A percentile compares a stretch with the other conserved stretches of the same genome.
Conservation (phyloP, 2,329 filamentous ascomycete species). For the Diaporthe velutina region DNA sequence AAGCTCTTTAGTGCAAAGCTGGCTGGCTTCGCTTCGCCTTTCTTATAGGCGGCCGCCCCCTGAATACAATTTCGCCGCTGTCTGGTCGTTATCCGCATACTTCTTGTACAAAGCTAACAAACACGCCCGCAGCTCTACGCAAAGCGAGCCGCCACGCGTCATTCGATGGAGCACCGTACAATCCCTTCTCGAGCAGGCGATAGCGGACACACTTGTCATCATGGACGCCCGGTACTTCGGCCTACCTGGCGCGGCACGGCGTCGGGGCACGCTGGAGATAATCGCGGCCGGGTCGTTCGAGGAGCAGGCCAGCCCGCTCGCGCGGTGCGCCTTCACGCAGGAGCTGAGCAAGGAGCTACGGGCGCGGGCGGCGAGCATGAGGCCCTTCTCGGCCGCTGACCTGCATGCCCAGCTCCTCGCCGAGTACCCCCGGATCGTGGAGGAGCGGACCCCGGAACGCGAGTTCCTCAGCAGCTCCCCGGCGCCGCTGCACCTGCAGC, state of each 20-base stretch:
- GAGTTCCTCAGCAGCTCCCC: conserved; percentile 63
- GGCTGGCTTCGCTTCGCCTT: neutral
- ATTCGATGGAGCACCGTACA: conserved; percentile 70
- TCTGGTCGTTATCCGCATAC: neutral
- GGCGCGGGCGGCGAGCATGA: conserved; percentile 53
- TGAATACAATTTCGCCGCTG: neutral
- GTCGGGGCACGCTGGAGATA: conserved; percentile 67
- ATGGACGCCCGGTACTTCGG: conserved; percentile 72
- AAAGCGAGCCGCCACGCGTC: conserved; percentile 57
- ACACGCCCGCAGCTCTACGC: conserved; percentile 57
- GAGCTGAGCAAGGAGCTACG: conserved; percentile 64
- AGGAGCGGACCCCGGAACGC: conserved; percentile 62
- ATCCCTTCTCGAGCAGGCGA: conserved; percentile 67
- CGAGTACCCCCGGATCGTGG: conserved; percentile 64
- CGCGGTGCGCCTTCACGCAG: conserved; percentile 65
- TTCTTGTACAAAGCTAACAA: neutral
- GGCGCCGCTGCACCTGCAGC: conserved; percentile 68
- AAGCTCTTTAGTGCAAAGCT: neutral
- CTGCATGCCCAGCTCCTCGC: conserved; percentile 66
- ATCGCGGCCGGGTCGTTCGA: conserved; percentile 68
- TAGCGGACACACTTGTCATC: conserved; percentile 67
- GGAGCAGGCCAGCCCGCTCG: conserved; percentile 60
- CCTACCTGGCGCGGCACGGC: conserved; percentile 64
- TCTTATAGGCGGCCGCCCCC: neutral
- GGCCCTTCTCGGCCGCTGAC: conserved; percentile 63